Base-by-base conservation (phyloP, 2,329 filamentous ascomycete genomes). In the Aspergillus hiratsukae region DNA sequence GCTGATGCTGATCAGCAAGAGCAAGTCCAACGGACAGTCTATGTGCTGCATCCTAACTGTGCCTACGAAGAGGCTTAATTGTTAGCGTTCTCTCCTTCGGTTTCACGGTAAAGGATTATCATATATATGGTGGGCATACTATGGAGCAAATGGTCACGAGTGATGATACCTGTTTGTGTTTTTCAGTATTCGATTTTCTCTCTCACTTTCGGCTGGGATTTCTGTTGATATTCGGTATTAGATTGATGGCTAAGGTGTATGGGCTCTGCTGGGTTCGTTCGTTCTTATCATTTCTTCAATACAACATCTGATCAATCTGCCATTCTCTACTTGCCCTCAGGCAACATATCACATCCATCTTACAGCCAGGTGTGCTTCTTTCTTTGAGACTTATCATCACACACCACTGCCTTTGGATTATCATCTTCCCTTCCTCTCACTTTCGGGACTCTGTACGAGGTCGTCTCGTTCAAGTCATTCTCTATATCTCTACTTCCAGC, bases 41-140 rank as follows among this genome's bases (percentile, higher is more conserved):
- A 97, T 71, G 89, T 97, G 27, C 71, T 99, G 64, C 94, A 99
- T 77, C 94, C 94, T 57, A 97, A 97, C 76, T 96, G 90, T 70
- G 90, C 89, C 0, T 81, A 95, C 9, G 92, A 96, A 55, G 75
- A 76, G 56, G 68, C 75, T 64, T 67, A 55, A 64, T 59, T 49
- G 56, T 54, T 23, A 59, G 19, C 49, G 48, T 51, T 52, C n/a
- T 54, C 49, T 27, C 52, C n/a, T 52, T 56, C 46, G 25, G 11
- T 35, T 49, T 56, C 55, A 53, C 61, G 52, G 55, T 19, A 25
- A 31, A 51, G 35, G 43, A 37, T 51, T 62, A 49, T 54, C 49
- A 53, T 54, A 37, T 58, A 61, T 58, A 59, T 62, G 59, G 65
- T 53, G 35, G 53, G 67, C 60, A 58, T 64, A 57, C 53, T 60